Base-by-base conservation (phyloP, 805 yeast species). In the Sugiyamaella qingdaonensis region DNA sequence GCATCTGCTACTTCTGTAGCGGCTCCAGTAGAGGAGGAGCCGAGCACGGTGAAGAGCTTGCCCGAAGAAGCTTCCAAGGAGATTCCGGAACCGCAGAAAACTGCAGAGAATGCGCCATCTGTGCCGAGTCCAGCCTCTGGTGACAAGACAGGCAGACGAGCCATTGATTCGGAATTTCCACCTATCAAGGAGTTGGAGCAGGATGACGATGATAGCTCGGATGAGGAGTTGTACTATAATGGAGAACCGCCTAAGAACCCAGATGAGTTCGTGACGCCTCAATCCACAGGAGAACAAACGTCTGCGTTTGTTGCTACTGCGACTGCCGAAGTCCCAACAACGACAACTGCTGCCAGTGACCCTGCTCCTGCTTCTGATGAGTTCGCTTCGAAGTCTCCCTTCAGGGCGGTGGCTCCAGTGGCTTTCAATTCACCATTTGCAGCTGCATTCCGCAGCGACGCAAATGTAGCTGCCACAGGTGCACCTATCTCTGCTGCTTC, bases 171-270 rank as follows among this genome's bases (percentile, higher is more conserved):
- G 7, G 62, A 59, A 49, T 64, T 63, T 49, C 69, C 68, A 1
- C 59, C 67, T 9, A 56, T 61, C 16, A 57, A 53, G 41, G 64
- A 62, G 16, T 49, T 61, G 4, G 60, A 58, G 16, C 42, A 41
- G 18, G 57, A 48, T 14, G 64, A 53, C 14, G 64, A 59, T 5
- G 64, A 61, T 10, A 50, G 59, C 42, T 63, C 62, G 14, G 69
- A 65, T 27, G 70, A 66, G 24, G 69, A 64, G 19, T 68, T 57
- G 10, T 18, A 46, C 43, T 18, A 32, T 5, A 11, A 48, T 14
- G 37, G 13, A 14, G 46, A 13, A 18, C 37, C 46, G 14, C 35
- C 19, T 37, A 39, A 52, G 32, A 54, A 29, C 19, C 37, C 37
- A 24, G 55, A 45, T 21, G 47, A 45, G 37, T 47, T 51, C 24